These are phyloP conservation scores for Termitomyces bulborhizus DNA, from an alignment of 768 basidiomycete species.

Conservation along the genomic window DNA sequence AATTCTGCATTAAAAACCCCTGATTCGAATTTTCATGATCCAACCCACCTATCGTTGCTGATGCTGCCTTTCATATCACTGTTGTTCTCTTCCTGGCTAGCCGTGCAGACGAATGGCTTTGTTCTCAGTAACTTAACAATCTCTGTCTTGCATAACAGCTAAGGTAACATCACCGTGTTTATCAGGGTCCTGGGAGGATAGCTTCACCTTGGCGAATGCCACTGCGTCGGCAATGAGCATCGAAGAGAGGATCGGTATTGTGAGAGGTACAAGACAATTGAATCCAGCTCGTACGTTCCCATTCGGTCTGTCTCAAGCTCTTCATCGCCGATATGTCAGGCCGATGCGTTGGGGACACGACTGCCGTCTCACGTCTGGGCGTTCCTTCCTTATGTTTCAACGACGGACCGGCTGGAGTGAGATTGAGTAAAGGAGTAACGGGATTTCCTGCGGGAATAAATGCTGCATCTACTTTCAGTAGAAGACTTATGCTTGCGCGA, in stretches of 20 bases:
- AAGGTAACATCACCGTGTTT: background rate
- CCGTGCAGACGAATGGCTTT: background rate
- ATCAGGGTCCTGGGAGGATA: constrained; percentile 40
- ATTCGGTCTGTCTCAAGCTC: background rate
- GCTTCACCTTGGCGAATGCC: constrained; percentile 31
- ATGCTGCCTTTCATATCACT: background rate
- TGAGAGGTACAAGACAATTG: constrained; percentile 40
- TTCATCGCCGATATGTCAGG: constrained; percentile 18
- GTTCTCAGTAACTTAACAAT: background rate
- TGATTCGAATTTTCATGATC: background rate
- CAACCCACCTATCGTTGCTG: too few relatives aligned
- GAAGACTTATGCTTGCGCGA: constrained; percentile 55
- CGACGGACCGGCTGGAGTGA: constrained; percentile 43
- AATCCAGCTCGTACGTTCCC: constrained; percentile 25
- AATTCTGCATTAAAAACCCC: background rate
- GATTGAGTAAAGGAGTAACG: constrained; percentile 36
- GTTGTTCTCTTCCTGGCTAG: background rate
- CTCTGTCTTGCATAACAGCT: background rate
- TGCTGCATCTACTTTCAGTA: constrained; percentile 46
- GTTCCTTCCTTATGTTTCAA: constrained; percentile 43
- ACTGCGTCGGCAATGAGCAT: constrained; percentile 32
- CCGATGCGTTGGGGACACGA: constrained; percentile 43
- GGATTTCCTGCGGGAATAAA: constrained; percentile 58
- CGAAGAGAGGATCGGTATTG: constrained; percentile 39
- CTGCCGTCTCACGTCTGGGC: constrained; percentile 31